These are phyloP conservation scores for Tolypocladium sp. DNA, from an alignment of 2,329 filamentous ascomycete genomes.

Conservation along the genomic window DNA sequence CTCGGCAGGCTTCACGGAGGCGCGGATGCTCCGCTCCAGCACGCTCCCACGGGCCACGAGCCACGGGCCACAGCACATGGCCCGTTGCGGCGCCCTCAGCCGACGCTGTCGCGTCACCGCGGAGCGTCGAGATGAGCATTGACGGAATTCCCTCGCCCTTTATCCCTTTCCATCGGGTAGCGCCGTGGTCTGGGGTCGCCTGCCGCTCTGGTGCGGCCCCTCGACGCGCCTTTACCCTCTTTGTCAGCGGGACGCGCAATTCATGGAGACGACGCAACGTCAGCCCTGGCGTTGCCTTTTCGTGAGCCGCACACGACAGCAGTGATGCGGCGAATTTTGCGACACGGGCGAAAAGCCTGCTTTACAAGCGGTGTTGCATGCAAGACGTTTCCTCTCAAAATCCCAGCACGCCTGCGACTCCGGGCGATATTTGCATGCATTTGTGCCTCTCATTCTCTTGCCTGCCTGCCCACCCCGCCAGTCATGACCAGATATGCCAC, in stretches of 20 bases:
- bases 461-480: not conserved
- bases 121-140: not conserved
- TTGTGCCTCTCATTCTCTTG: not conserved
- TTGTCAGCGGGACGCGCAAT: slow-evolving; percentile 23
- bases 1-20: not conserved
- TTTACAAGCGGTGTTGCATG: not conserved
- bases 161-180: not conserved
- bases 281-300: slow-evolving; percentile 10
- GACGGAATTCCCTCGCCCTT: not conserved
- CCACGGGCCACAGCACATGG: not conserved
- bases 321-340: not conserved
- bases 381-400: not conserved
- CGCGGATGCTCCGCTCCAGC: not conserved
- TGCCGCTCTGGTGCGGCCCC: not conserved
- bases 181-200: not conserved
- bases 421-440: not conserved
- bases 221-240: slow-evolving; percentile 7
- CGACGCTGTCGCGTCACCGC: not conserved
- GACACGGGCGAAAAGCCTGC: not conserved
- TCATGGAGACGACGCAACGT: slow-evolving; percentile 17
- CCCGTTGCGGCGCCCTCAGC: not conserved
- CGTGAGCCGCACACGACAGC: slow-evolving; percentile 1
- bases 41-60: too few relatives aligned
- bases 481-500: slow-evolving; percentile 21
- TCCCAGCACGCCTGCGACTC: not conserved